A percentile compares a stretch with the other conserved stretches of the same genome.
These are phyloP conservation scores for Acaromyces ingoldii DNA, from an alignment of 1,284 basidiomycete genomes.

Conservation along the genomic window DNA sequence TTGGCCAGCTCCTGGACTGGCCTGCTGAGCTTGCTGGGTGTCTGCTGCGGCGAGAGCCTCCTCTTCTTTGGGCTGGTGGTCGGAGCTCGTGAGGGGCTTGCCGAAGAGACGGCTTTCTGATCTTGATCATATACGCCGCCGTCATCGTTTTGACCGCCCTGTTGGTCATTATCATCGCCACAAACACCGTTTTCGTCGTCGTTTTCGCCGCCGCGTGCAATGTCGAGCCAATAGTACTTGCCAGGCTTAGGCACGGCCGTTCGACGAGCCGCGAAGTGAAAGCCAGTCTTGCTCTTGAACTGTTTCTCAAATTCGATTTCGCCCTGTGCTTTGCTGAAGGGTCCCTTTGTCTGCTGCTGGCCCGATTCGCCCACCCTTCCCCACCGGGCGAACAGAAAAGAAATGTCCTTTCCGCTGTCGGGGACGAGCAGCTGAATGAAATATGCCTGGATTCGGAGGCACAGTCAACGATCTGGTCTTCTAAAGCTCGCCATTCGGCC, in stretches of 20 bases:
- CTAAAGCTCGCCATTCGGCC: neutral
- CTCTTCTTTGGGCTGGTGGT: neutral
- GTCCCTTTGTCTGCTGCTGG: neutral
- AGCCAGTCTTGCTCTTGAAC: neutral
- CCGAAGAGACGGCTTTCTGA: neutral
- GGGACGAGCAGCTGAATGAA: neutral
- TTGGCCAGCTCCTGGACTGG: neutral
- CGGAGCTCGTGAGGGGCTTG: neutral
- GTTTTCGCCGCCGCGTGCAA: neutral
- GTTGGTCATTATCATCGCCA: neutral
- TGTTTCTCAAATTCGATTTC: neutral
- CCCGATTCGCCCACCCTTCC: neutral
- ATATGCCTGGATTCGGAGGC: neutral
- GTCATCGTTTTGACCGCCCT: neutral
- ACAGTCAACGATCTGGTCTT: neutral
- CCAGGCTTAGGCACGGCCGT: neutral
- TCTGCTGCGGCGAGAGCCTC: neutral
- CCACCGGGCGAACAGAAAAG: neutral
- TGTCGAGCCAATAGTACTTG: neutral
- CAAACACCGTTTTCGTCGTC: too few species aligned
- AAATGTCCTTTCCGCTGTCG: neutral
- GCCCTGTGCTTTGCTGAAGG: neutral
- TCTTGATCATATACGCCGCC: neutral
- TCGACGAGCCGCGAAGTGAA: neutral
- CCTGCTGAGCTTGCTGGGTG: neutral